Evolutionary conservation across 257 asterid genomes (phyloP), one percentile per base, ranked within the genome.

Genomic region (Catharanthus roseus): DNA sequence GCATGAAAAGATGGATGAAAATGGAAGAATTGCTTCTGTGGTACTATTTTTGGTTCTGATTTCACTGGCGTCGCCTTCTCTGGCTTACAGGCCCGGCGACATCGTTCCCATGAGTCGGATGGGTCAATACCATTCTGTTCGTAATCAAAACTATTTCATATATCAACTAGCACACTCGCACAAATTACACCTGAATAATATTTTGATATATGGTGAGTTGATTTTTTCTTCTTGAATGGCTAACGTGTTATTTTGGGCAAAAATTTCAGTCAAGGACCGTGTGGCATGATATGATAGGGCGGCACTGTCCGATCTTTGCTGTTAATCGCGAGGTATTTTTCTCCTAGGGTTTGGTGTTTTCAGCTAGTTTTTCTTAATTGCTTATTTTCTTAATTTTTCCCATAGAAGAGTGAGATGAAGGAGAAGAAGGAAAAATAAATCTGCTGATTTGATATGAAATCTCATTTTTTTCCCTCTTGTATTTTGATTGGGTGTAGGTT

Each of bases 221-320:
- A 23, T 38, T 78, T 28, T 24, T 3, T 71, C 65, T 76, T 70
- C 16, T 65, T 45, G 15, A 31, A 51, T 36, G 26, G 36, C 65
- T 55, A 9, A 34, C 34, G 15, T 33, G 9, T 39, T 53, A 0
- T 23, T 29, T 34, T 72, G n/a, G 53, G 70, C 11, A 5, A 53
- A 31, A 41, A 63, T 80, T 74, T 80, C 89, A 95, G 97, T 73
- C 87, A 41, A 91, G 99, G 78, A 95, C 95, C 16, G 90, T 86
- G 63, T 95, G 95, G 97, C 96, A 95, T 79, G 97, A 91, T 75
- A 88, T 95, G 96, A 95, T 95, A 73, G 97, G 97, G 73, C 86
- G 79, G 73, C 97, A 95, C 79, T 95, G 97, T 78, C 93, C 99
- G 10, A 85, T 84, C 53, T 95, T 88, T 74, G 96, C 89, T 19